Base-by-base conservation (phyloP, 1,284 basidiomycete species). In the Ceratobasidium sp. region DNA sequence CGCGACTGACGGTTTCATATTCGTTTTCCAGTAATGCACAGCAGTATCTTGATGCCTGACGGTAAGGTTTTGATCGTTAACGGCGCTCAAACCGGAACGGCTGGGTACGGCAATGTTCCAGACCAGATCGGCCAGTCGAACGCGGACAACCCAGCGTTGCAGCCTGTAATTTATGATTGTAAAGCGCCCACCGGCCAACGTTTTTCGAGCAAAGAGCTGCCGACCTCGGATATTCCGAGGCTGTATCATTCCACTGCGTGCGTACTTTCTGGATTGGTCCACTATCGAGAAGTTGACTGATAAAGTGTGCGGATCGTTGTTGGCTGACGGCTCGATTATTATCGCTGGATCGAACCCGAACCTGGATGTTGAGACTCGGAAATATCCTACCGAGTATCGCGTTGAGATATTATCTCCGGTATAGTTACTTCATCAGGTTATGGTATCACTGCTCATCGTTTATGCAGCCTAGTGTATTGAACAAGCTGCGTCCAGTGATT, bases 331-430 rank as follows among this genome's bases (percentile, higher is more conserved):
- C 33, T 89, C 91, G 1, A 87, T 93, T 1, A 85, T 95, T 78
- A 89, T 96, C 63, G 90, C 93, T 49, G 95, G 95, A 42, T 95
- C 94, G 33, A 97, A 97, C 85, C 95, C 95, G 28, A 95, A 97
- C 85, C 87, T 90, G 40, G 95, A 97, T 84, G 86, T 93, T 39
- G 42, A 71, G 5, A 83, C 83, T 70, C 84, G 90, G 56, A 86
- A 86, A 82, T 95, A 92, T 83, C 89, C 91, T 56, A 96, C 95
- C 3, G 93, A 95, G 83, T 96, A 96, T 84, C 91, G 92, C 61
- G 91, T 94, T 13, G 95, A 96, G 85, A 86, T 89, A 78, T 95
- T 95, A 87, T 94, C 92, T 83, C 93, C 93, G 9, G 72, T 85
- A 95, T 71, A 86, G 88, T 2, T 97, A 97, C 85, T 96, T 96